Conservation (phyloP, 2,329 filamentous ascomycete species). For the Arthrinium puccinioides region DNA sequence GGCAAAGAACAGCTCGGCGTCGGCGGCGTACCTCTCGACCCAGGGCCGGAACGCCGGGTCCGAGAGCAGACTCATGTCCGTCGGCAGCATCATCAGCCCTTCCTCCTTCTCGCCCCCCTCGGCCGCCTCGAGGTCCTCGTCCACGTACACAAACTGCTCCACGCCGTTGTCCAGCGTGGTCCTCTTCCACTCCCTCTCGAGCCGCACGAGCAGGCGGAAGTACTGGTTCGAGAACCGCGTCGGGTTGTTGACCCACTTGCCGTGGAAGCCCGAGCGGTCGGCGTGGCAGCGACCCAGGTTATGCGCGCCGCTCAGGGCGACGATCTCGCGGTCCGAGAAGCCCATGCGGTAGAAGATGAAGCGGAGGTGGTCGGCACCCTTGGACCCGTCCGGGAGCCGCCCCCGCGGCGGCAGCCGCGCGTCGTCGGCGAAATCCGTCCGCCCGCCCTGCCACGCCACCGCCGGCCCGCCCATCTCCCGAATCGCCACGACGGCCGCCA, state of each 20-base stretch:
- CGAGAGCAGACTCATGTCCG: slow-evolving; percentile 50
- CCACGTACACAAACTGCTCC: slow-evolving; percentile 50
- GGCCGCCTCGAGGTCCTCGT: slow-evolving; percentile 43
- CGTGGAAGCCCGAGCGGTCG: slow-evolving; percentile 24
- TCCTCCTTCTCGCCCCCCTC: slow-evolving; percentile 43
- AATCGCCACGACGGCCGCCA: slow-evolving; percentile 52
- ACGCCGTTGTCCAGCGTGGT: slow-evolving; percentile 19
- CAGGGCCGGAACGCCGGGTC: slow-evolving; percentile 46
- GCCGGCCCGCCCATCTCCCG: slow-evolving; percentile 52
- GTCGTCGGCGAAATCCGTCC: slow-evolving; percentile 57
- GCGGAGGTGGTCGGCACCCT: slow-evolving; percentile 75
- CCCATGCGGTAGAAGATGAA: slow-evolving; percentile 93
- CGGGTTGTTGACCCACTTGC: slow-evolving; percentile 28
- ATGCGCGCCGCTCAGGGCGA: slow-evolving; percentile 79
- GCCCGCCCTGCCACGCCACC: slow-evolving; percentile 48
- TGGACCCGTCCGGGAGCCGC: slow-evolving; percentile 64
- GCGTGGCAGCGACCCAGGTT: slow-evolving; percentile 67
- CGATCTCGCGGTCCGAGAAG: slow-evolving; percentile 92
- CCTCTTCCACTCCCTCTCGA: slow-evolving; percentile 19
- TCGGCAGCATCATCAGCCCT: slow-evolving; percentile 60
- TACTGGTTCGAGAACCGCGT: slow-evolving; percentile 30
- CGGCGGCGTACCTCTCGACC: slow-evolving; percentile 51
- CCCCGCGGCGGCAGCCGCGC: slow-evolving; percentile 51
- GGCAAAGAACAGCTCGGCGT: slow-evolving; percentile 55
- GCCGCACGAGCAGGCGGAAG: slow-evolving; percentile 23